Conservation (phyloP, 495 filamentous ascomycete species). For the Penicillium roqueforti region DNA sequence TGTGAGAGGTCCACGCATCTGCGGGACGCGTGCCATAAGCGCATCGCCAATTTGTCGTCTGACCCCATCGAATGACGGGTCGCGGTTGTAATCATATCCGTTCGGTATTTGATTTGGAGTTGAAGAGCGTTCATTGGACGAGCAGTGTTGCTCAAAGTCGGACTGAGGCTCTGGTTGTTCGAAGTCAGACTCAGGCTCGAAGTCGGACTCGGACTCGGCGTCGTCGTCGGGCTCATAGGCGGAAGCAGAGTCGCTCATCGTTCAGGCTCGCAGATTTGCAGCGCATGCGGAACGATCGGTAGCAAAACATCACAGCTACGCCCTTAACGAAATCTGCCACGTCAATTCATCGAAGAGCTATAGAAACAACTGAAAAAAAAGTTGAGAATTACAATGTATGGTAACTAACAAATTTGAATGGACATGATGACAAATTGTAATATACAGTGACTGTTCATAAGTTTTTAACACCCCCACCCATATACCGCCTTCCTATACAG, state of each 20-base stretch:
- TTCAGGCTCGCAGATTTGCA: conserved; percentile 24
- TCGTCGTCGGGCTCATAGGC: conserved; percentile 32
- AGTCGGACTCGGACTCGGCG: conserved; percentile 22
- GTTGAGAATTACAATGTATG: too few relatives aligned
- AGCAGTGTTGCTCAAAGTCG: conserved; percentile 18
- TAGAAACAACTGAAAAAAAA: conserved; percentile 15
- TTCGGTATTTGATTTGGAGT: background rate
- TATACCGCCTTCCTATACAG: too few relatives aligned
- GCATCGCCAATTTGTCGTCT: background rate
- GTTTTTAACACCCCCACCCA: too few relatives aligned
- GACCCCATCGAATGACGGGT: background rate
- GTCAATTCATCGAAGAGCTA: background rate
- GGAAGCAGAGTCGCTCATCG: conserved; percentile 38
- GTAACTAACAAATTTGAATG: too few relatives aligned
- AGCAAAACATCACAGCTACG: conserved; percentile 29
- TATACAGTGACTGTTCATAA: too few relatives aligned
- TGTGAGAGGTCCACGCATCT: conserved; percentile 3
- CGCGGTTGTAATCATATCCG: background rate
- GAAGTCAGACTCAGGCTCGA: conserved; percentile 22
- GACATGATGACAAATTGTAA: too few relatives aligned
- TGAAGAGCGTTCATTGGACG: conserved; percentile 10
- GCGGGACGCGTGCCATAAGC: background rate
- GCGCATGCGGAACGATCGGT: conserved; percentile 11
- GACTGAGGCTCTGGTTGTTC: conserved; percentile 15
- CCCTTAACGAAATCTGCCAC: background rate